These are phyloP conservation scores for Fusarium papillatum DNA, from an alignment of 2,329 filamentous ascomycete species.

Conservation along the genomic window DNA sequence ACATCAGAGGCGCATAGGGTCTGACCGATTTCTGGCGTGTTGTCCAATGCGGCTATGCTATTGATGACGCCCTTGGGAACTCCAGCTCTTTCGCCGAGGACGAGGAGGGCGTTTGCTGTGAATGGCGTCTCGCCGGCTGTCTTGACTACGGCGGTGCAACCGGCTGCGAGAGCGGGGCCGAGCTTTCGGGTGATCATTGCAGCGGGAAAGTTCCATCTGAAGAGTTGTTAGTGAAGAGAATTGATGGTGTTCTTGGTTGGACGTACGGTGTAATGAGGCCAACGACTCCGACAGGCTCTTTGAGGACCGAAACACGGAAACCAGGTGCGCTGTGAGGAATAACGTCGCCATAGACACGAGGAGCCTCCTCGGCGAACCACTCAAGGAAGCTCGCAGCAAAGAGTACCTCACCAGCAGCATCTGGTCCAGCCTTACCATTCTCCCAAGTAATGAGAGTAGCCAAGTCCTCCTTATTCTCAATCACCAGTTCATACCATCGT, in stretches of 20 bases:
- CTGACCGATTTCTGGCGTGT: slow-evolving; percentile 69
- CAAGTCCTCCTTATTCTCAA: slow-evolving; percentile 74
- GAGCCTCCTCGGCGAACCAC: slow-evolving; percentile 72
- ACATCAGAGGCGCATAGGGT: not conserved
- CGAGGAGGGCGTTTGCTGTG: slow-evolving; percentile 76
- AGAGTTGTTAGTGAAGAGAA: slow-evolving; percentile 10
- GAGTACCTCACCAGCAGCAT: slow-evolving; percentile 66
- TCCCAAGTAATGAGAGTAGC: slow-evolving; percentile 77
- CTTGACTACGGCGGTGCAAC: slow-evolving; percentile 81
- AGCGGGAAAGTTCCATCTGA: slow-evolving; percentile 68
- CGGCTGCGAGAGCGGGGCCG: slow-evolving; percentile 73
- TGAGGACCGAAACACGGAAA: not conserved
- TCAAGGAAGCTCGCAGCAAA: slow-evolving; percentile 70
- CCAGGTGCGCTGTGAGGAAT: slow-evolving; percentile 64
- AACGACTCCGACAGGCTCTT: not conserved
- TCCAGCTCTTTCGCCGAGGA: slow-evolving; percentile 77
- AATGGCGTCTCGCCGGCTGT: slow-evolving; percentile 80
- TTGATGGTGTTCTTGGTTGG: not conserved
- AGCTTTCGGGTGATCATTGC: slow-evolving; percentile 61
- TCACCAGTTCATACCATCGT: slow-evolving; percentile 73
- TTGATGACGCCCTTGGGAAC: slow-evolving; percentile 69
- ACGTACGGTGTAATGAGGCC: not conserved
- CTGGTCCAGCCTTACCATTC: slow-evolving; percentile 75
- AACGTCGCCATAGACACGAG: slow-evolving; percentile 68
- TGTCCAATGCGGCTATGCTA: slow-evolving; percentile 74